Conservation (phyloP, 2,329 filamentous ascomycete genomes). For the Fusarium drepaniforme region DNA sequence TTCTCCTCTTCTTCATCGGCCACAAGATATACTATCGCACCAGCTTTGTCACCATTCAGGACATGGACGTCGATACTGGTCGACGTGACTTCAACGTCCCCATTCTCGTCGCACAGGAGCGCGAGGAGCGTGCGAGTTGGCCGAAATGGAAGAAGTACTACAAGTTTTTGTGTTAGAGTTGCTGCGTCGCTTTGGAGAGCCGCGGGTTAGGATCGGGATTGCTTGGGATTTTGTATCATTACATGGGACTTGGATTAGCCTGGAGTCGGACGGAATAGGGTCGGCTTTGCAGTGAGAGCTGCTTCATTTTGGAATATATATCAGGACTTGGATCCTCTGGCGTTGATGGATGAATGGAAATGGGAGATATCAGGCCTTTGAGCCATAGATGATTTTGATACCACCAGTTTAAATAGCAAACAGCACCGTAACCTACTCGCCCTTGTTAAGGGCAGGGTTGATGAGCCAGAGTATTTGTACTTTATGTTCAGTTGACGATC, state of each 20-base stretch:
- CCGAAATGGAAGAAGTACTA: slow-evolving; percentile 83
- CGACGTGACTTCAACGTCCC: slow-evolving; percentile 86
- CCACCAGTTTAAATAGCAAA: neutral
- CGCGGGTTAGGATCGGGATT: neutral
- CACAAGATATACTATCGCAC: slow-evolving; percentile 85
- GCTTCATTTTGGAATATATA: neutral
- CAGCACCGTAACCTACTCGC: neutral
- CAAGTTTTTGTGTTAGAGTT: slow-evolving; percentile 74
- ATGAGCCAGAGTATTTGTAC: neutral
- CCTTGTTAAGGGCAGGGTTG: neutral
- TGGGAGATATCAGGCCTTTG: slow-evolving; percentile 5
- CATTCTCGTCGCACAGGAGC: slow-evolving; percentile 83
- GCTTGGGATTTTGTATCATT: slow-evolving; percentile 13
- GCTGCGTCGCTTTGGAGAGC: neutral
- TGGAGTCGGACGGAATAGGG: slow-evolving; percentile 24
- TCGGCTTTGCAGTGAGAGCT: slow-evolving; percentile 7
- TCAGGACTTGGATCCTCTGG: neutral
- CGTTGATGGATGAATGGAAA: neutral
- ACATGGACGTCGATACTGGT: slow-evolving; percentile 91
- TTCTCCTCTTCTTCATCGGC: slow-evolving; percentile 74
- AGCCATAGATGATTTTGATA: slow-evolving; percentile 7
- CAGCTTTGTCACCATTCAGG: slow-evolving; percentile 71
- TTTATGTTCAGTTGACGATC: neutral
- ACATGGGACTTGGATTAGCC: slow-evolving; percentile 23
- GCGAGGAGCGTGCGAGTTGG: slow-evolving; percentile 78